phyloP scores from a whole-genome alignment of 2,329 filamentous ascomycete species.

The Geosmithia morbida region DNA sequence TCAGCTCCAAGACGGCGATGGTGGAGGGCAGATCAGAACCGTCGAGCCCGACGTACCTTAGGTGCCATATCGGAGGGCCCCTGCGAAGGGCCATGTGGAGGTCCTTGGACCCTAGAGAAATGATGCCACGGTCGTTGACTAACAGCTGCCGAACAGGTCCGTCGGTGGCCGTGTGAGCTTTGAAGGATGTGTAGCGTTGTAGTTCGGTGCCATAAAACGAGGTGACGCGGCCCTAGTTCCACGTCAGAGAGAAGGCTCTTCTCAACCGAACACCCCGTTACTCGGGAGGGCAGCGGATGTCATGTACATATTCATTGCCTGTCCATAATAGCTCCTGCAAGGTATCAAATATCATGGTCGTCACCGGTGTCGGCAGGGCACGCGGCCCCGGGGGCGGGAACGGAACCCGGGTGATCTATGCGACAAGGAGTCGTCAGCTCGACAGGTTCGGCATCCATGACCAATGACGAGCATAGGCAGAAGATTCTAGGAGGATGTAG shows the following conservation, averaged over 20 bases:
- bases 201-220: conserved; percentile 82
- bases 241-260: background rate
- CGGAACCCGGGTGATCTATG: conserved; percentile 64
- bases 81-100: conserved; percentile 79
- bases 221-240: conserved; percentile 60
- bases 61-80: conserved; percentile 78
- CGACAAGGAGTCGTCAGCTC: conserved; percentile 3
- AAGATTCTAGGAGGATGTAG: background rate
- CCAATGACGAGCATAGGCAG: background rate
- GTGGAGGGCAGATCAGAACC: background rate
- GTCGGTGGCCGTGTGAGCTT: conserved; percentile 58
- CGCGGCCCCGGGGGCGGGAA: conserved; percentile 65
- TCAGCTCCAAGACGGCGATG: conserved; percentile 6
- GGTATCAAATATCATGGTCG: conserved; percentile 79
- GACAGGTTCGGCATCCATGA: background rate
- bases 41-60: conserved; percentile 38
- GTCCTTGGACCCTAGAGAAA: conserved; percentile 70
- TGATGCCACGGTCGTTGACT: conserved; percentile 79
- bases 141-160: conserved; percentile 77
- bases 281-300: background rate
- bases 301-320: conserved; percentile 72
- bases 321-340: conserved; percentile 84
- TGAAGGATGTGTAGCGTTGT: conserved; percentile 81
- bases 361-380: conserved; percentile 55
- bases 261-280: background rate